These are phyloP conservation scores for Aureobasidium sp. DNA, from an alignment of 2,329 filamentous ascomycete species.

Conservation along the genomic window DNA sequence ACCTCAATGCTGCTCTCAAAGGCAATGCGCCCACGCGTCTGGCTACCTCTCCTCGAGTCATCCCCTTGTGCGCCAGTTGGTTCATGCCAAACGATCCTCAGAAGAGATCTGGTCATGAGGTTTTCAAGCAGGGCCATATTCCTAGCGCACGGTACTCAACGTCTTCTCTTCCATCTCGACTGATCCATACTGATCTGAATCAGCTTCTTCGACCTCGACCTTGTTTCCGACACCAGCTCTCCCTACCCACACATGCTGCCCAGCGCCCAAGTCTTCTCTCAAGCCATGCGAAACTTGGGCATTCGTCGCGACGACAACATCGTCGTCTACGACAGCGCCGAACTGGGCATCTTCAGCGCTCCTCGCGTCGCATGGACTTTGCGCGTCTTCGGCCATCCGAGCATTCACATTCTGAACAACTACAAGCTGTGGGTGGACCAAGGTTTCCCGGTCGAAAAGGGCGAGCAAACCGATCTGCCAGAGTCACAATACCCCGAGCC, in stretches of 20 bases:
- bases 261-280: slow-evolving; percentile 68
- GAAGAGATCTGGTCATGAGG: slow-evolving; percentile 68
- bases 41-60: slow-evolving; percentile 72
- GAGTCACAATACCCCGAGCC: slow-evolving; percentile 38
- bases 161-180: no score
- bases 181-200: not conserved
- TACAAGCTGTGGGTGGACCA: slow-evolving; percentile 89
- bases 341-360: slow-evolving; percentile 89
- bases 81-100: slow-evolving; percentile 83
- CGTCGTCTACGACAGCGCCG: slow-evolving; percentile 88
- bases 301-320: slow-evolving; percentile 82
- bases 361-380: slow-evolving; percentile 93
- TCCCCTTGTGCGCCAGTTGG: slow-evolving; percentile 90
- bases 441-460: slow-evolving; percentile 74
- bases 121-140: slow-evolving; percentile 76
- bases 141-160: slow-evolving; percentile 59
- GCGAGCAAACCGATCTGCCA: slow-evolving; percentile 50
- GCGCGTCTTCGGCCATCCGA: slow-evolving; percentile 77
- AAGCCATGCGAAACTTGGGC: slow-evolving; percentile 81
- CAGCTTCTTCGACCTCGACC: slow-evolving; percentile 88
- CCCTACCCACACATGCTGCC: slow-evolving; percentile 97
- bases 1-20: slow-evolving; percentile 74
- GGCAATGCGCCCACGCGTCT: slow-evolving; percentile 74
- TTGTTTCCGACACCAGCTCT: slow-evolving; percentile 76
- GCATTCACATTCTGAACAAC: slow-evolving; percentile 89